Base-by-base conservation (phyloP, 208 protist species). In the Blechomonas ayalai region DNA sequence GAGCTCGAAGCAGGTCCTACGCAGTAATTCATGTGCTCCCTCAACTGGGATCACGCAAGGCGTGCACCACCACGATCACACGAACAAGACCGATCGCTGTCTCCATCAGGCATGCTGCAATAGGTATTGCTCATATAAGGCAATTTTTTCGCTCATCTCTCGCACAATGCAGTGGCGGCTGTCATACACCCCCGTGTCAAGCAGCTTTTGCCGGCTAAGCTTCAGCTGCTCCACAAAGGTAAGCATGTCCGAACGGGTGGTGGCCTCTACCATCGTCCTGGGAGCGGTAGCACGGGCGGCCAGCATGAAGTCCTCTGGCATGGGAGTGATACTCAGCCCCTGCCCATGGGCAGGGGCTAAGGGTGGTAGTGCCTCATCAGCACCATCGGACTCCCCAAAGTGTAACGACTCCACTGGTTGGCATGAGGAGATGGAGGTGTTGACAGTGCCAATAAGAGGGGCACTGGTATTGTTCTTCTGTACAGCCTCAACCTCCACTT, bases 91-190 rank as follows among this genome's bases (percentile, higher is more conserved):
- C n/a, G n/a, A n/a, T n/a, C n/a, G n/a, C n/a, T n/a, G n/a, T n/a
- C n/a, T n/a, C n/a, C n/a, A 15, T 12, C 9, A 12, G 19, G 54
- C 64, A 25, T 65, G 48, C 7, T 28, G 18, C 5, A 44, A 29
- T 15, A 84, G 32, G 44, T 89, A 90, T 31, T 86, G 53, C 46
- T 93, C 85, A 45, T 94, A 94, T n/a, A 87, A 42, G 13, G 45
- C 48, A 40, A 94, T 90, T 52, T 94, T 94, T 29, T 88, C 72
- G 5, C 44, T 63, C 86, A 94, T 94, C 53, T 91, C 82, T 29
- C 32, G 40, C 25, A 94, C 51, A 28, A 94, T 66, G 8, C 52
- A 36, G 32, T 91, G 65, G 18, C 53, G 35, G 53, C 73, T 62
- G 13, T 27, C 34, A 69, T 94, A 94, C 47, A 90, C 86, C 8